Conservation (phyloP, 257 asterid species). For the Jacaranda copaia region DNA sequence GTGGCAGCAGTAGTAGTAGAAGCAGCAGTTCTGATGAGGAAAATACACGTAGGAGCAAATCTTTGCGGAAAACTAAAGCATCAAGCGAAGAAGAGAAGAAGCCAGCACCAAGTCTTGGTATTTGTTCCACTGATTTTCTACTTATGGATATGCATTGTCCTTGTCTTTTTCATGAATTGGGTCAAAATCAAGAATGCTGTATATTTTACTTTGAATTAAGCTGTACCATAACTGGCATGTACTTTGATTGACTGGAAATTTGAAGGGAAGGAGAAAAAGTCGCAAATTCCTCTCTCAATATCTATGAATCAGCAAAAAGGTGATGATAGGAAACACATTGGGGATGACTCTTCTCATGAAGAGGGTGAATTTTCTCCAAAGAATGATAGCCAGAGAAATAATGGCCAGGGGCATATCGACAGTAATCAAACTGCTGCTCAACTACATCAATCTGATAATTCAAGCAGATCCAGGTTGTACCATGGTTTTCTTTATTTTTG, state of each 20-base stretch:
- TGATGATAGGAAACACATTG: constrained; percentile 39
- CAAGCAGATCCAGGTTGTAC: constrained; percentile 70
- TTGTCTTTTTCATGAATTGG: constrained; percentile 17
- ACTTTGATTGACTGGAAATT: constrained; percentile 21
- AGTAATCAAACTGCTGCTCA: constrained; percentile 41
- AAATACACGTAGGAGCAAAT: constrained; percentile 43
- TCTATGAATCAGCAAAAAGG: constrained; percentile 47
- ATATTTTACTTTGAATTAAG: constrained; percentile 10
- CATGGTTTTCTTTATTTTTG: constrained; percentile 20
- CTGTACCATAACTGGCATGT: constrained; percentile 27
- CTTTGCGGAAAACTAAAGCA: constrained; percentile 45
- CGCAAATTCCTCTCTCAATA: constrained; percentile 40
- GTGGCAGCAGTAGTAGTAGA: constrained; percentile 56
- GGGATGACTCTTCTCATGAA: constrained; percentile 54
- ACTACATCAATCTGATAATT: constrained; percentile 41
- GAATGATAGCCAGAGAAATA: constrained; percentile 52
- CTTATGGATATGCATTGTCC: constrained; percentile 1
- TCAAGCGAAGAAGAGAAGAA: constrained; percentile 41
- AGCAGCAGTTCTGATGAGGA: constrained; percentile 77
- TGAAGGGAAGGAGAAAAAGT: constrained; percentile 49
- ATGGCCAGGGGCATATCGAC: constrained; percentile 49
- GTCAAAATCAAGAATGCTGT: background rate
- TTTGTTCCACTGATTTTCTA: constrained; percentile 20
- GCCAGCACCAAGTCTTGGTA: constrained; percentile 50
- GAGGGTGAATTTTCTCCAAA: constrained; percentile 66